A percentile compares a stretch with the other conserved stretches of the same genome.
These are phyloP conservation scores for Pseudocercospora crystallina DNA, from an alignment of 2,329 filamentous ascomycete genomes.

Conservation along the genomic window DNA sequence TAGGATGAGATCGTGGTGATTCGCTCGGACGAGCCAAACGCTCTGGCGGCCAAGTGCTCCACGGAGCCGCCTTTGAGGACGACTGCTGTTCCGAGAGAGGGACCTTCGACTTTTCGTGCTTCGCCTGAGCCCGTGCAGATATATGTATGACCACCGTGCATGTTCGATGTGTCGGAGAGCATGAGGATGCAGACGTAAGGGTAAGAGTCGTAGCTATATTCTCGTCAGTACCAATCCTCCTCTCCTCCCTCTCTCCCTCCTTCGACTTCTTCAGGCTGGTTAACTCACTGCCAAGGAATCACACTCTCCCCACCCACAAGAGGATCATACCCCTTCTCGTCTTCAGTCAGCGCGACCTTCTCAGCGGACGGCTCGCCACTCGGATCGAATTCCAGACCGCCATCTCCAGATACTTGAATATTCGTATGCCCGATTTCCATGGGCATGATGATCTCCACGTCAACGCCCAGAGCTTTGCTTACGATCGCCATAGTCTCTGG, in stretches of 20 bases:
- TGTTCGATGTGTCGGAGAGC: neutral
- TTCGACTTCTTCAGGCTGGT: neutral
- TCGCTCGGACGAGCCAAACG: too few relatives aligned
- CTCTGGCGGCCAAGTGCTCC: too few relatives aligned
- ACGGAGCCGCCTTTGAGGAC: too few relatives aligned
- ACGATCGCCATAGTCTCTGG: neutral
- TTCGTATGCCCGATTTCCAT: constrained; percentile 2
- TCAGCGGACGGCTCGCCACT: neutral
- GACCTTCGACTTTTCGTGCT: too few relatives aligned
- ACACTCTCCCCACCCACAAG: neutral
- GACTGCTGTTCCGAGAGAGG: too few relatives aligned
- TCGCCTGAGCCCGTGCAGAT: neutral
- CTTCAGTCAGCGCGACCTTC: neutral
- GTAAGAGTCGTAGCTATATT: neutral
- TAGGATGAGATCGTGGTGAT: too few relatives aligned
- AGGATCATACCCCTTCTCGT: constrained; percentile 2
- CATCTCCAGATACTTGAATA: constrained; percentile 1
- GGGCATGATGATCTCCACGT: constrained; percentile 4
- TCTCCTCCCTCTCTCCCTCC: too few relatives aligned
- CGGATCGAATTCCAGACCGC: neutral
- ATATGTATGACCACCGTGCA: neutral
- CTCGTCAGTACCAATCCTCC: too few relatives aligned
- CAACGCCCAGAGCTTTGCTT: neutral
- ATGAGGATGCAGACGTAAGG: neutral
- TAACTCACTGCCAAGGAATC: constrained; percentile 3